A percentile compares a stretch with the other conserved stretches of the same genome.
phyloP scores from a whole-genome alignment of 1,284 basidiomycete species.

The Rhodotorula sp. region DNA sequence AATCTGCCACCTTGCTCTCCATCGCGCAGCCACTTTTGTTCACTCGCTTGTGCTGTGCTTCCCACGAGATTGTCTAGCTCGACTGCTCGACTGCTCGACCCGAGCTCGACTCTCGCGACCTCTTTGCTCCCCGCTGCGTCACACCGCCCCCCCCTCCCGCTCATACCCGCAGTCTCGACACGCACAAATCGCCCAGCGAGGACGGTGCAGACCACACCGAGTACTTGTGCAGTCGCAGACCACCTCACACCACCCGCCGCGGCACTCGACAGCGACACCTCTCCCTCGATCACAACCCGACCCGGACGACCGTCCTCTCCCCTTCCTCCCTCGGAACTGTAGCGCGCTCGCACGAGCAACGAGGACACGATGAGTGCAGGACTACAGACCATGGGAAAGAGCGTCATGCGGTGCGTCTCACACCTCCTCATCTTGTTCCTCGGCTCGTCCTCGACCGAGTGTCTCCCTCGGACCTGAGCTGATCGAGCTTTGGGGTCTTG shows the following conservation, averaged over 20 bases:
- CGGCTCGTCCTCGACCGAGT: neutral
- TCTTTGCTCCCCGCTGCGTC: no score
- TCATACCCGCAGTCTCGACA: no score
- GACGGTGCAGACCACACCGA: no score
- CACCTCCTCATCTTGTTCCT: neutral
- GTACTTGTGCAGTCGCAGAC: neutral
- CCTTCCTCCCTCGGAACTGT: neutral
- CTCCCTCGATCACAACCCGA: neutral
- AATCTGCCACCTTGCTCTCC: no score
- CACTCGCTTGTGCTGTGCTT: no score
- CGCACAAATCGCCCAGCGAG: neutral
- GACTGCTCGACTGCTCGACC: no score
- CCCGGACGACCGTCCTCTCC: neutral
- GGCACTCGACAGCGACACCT: neutral
- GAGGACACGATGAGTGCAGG: neutral
- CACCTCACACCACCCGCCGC: neutral
- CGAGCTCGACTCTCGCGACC: no score
- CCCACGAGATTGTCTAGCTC: no score
- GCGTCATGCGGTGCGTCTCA: slow-evolving; percentile 32
- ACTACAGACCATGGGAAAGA: slow-evolving; percentile 39
- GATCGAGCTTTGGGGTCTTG: neutral
- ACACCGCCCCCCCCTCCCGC: no score
- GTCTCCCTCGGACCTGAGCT: no score
- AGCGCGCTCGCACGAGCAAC: neutral
- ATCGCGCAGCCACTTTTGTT: no score